Conservation (phyloP, 257 asterid species). For the Nemophila menziesii region DNA sequence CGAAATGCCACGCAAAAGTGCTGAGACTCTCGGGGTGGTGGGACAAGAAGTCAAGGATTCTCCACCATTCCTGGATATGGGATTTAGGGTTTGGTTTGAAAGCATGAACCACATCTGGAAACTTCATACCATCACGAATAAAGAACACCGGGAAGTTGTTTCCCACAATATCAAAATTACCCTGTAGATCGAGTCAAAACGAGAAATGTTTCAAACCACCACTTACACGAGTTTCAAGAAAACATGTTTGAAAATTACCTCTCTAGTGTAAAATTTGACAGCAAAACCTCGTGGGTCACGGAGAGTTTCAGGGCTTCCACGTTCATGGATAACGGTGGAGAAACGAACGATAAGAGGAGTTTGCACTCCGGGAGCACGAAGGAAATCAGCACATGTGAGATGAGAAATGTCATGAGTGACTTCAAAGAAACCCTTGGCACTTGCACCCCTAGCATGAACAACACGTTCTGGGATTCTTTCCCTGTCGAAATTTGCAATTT, state of each 20-base stretch:
- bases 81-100: slow-evolving; percentile 11
- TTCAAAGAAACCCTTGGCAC: slow-evolving; percentile 22
- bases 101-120: slow-evolving; percentile 15
- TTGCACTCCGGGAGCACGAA: slow-evolving; percentile 16
- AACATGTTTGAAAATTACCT: slow-evolving; percentile 1
- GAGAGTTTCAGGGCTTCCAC: slow-evolving; percentile 20
- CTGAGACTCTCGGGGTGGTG: slow-evolving; percentile 2
- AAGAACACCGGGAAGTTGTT: slow-evolving; percentile 15
- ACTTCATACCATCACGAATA: slow-evolving; percentile 13
- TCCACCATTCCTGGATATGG: slow-evolving; percentile 9
- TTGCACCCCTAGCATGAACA: slow-evolving; percentile 23
- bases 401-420: slow-evolving; percentile 15
- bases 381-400: slow-evolving; percentile 18
- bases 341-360: slow-evolving; percentile 16
- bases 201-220: neutral
- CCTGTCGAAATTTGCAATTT: slow-evolving; percentile 15
- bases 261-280: slow-evolving; percentile 17
- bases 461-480: slow-evolving; percentile 21
- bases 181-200: slow-evolving; percentile 3
- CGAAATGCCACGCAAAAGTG: slow-evolving; percentile 2
- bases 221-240: too few relatives aligned
- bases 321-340: slow-evolving; percentile 21
- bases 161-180: slow-evolving; percentile 16
- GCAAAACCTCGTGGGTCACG: slow-evolving; percentile 21
- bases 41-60: slow-evolving; percentile 10